Conservation (phyloP, 164 flowering plant genomes). For the Liriodendron chinense region DNA sequence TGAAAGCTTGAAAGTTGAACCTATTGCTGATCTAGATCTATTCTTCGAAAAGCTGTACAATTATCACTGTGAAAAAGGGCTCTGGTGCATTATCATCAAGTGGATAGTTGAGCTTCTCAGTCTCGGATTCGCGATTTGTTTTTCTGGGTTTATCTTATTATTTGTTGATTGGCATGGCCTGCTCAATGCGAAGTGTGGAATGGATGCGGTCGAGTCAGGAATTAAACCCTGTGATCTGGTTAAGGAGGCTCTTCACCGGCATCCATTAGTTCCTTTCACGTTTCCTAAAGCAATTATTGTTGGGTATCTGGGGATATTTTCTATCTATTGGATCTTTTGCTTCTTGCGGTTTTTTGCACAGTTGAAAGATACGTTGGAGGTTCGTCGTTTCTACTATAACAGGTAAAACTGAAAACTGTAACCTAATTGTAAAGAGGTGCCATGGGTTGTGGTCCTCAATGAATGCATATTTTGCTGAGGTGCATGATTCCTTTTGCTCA, state of each 20-base stretch:
- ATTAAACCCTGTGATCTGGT: conserved; percentile 88
- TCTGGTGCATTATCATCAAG: conserved; percentile 90
- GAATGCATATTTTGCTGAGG: not conserved
- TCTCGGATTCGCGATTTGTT: conserved; percentile 77
- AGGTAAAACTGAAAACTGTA: conserved; percentile 40
- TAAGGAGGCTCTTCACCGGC: conserved; percentile 78
- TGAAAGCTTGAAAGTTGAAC: conserved; percentile 68
- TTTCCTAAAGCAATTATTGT: conserved; percentile 68
- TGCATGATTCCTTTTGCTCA: no score
- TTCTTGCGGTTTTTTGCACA: conserved; percentile 88
- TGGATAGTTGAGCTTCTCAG: conserved; percentile 94
- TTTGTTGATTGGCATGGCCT: conserved; percentile 95
- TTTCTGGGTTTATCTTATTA: conserved; percentile 85
- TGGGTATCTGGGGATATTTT: conserved; percentile 84
- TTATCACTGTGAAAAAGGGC: conserved; percentile 95
- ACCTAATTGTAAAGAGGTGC: not conserved
- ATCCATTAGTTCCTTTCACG: conserved; percentile 85
- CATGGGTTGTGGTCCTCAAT: not conserved
- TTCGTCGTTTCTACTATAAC: conserved; percentile 76
- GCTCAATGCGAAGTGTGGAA: conserved; percentile 92
- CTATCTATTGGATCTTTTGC: conserved; percentile 84
- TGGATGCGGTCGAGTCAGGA: conserved; percentile 96
- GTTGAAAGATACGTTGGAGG: conserved; percentile 60
- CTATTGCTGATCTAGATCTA: conserved; percentile 85
- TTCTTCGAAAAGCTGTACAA: conserved; percentile 93